phyloP scores from a whole-genome alignment of 1,284 basidiomycete genomes.

The Irpex sp. region DNA sequence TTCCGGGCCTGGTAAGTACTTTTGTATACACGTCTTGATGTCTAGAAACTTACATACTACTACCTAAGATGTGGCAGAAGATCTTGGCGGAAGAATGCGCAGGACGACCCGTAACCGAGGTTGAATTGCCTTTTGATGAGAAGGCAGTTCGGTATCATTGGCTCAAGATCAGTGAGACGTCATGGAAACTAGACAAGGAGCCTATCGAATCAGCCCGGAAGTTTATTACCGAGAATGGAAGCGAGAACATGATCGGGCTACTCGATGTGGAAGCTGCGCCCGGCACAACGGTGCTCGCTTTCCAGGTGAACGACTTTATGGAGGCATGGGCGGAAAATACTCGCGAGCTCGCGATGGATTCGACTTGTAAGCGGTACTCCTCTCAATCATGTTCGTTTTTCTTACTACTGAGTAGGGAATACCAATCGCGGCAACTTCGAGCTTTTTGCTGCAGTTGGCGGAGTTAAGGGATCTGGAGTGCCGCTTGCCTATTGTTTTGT shows the following conservation, averaged over 20 bases:
- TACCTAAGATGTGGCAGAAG: slow-evolving; percentile 6
- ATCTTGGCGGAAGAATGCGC: slow-evolving; percentile 1
- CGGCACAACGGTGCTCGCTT: slow-evolving; percentile 8
- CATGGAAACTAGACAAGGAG: slow-evolving; percentile 6
- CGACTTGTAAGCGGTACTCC: slow-evolving; percentile 12
- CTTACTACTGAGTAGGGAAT: too few relatives aligned
- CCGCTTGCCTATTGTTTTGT: slow-evolving; percentile 15
- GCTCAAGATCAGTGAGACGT: slow-evolving; percentile 1
- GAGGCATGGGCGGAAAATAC: slow-evolving; percentile 8
- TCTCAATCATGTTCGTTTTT: too few relatives aligned
- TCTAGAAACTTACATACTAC: too few relatives aligned
- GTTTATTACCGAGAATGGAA: not conserved
- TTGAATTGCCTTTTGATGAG: not conserved
- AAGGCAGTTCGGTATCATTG: slow-evolving; percentile 14
- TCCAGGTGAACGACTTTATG: slow-evolving; percentile 12
- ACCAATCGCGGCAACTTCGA: slow-evolving; percentile 15
- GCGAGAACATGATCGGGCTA: not conserved
- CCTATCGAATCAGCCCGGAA: slow-evolving; percentile 6
- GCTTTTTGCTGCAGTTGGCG: slow-evolving; percentile 14
- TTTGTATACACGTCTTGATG: too few relatives aligned
- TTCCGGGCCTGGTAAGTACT: slow-evolving; percentile 3
- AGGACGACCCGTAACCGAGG: not conserved
- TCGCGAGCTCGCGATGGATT: slow-evolving; percentile 15
- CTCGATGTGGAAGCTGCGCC: slow-evolving; percentile 6
- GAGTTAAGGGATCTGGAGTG: slow-evolving; percentile 12